A percentile compares a stretch with the other conserved stretches of the same genome.
These are phyloP conservation scores for Fraxinus anomala DNA, from an alignment of 257 asterid species.

Conservation along the genomic window DNA sequence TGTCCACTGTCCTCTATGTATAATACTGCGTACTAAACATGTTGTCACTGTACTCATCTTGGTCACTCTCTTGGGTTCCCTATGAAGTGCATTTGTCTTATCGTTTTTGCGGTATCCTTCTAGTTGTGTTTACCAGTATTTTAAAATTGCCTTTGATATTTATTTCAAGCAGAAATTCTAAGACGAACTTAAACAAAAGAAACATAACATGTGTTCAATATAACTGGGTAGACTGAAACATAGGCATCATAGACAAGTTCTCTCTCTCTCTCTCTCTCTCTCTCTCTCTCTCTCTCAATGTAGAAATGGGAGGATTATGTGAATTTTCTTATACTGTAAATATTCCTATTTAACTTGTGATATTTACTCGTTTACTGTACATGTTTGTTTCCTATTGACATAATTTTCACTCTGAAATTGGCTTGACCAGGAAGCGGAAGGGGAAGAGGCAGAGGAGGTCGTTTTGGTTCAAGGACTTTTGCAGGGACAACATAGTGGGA, in stretches of 20 bases:
- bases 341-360: not conserved
- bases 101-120: not conserved
- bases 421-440: constrained; percentile 27
- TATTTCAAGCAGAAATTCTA: not conserved
- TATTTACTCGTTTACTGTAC: not conserved
- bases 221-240: not conserved
- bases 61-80: not conserved
- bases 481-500: constrained; percentile 30
- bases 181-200: not conserved
- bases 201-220: not conserved
- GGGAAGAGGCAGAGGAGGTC: constrained; percentile 54
- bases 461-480: constrained; percentile 34
- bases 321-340: not conserved
- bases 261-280: not conserved
- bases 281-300: no score
- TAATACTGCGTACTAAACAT: no score
- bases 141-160: not conserved
- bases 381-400: not conserved
- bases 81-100: no score
- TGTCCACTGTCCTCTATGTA: not conserved
- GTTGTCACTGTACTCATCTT: no score
- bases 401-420: not conserved
- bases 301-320: not conserved
- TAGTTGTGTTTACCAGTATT: not conserved
- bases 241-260: not conserved